These are phyloP conservation scores for Aspergillus versicolor DNA, from an alignment of 2,329 filamentous ascomycete species.

Conservation along the genomic window DNA sequence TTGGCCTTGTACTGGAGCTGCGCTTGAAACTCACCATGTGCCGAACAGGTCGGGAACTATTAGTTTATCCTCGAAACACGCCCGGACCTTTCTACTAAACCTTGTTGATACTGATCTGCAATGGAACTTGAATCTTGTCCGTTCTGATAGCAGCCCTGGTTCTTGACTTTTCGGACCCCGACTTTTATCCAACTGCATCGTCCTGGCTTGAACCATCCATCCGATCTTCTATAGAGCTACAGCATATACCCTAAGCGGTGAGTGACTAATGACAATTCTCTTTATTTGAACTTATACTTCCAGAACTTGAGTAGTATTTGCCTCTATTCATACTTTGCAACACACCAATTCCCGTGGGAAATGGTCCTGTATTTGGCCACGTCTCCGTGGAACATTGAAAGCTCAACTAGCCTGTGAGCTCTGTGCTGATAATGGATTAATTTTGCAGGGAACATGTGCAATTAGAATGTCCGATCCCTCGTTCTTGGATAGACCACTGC, in stretches of 20 bases:
- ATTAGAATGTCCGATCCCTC: slow-evolving; percentile 33
- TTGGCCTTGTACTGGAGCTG: neutral
- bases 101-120: slow-evolving; percentile 1
- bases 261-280: neutral
- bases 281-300: neutral
- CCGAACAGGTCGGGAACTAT: neutral
- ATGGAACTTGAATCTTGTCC: slow-evolving; percentile 3
- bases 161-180: slow-evolving; percentile 6
- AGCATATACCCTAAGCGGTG: neutral
- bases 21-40: neutral
- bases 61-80: slow-evolving; percentile 1
- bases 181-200: neutral
- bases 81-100: neutral
- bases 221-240: neutral
- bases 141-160: slow-evolving; percentile 8
- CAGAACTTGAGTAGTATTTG: neutral
- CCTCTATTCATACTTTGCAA: neutral
- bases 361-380: neutral
- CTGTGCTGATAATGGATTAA: neutral
- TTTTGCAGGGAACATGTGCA: slow-evolving; percentile 22
- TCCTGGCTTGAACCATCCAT: neutral
- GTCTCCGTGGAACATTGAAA: neutral
- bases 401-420: neutral
- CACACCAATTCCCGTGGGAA: neutral
- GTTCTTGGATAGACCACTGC: slow-evolving; percentile 41